Conservation (phyloP, 1,284 basidiomycete species). For the Bjerkandera adusta region DNA sequence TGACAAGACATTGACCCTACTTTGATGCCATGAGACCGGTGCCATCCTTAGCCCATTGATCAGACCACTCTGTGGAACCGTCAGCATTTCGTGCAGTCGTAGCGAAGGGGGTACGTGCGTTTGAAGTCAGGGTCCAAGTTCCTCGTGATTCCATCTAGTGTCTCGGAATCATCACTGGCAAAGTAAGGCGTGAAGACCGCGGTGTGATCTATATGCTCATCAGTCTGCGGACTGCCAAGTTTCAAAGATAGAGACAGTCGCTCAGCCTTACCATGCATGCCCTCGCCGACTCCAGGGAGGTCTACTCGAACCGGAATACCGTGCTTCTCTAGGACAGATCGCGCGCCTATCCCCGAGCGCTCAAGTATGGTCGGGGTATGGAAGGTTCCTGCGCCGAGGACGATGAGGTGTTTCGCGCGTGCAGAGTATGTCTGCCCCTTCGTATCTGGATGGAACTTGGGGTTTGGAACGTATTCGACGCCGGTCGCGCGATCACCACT, state of each 20-base stretch:
- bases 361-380: slow-evolving; percentile 26
- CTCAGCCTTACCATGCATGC: slow-evolving; percentile 40
- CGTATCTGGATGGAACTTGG: slow-evolving; percentile 19
- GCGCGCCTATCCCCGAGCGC: slow-evolving; percentile 27
- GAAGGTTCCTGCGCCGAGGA: slow-evolving; percentile 39
- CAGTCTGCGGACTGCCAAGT: background rate
- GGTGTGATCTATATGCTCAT: slow-evolving; percentile 6
- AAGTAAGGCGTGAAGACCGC: background rate
- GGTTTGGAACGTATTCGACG: slow-evolving; percentile 48
- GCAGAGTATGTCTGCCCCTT: slow-evolving; percentile 22
- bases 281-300: slow-evolving; percentile 55
- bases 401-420: slow-evolving; percentile 40
- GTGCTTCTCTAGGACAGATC: slow-evolving; percentile 36
- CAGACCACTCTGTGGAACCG: slow-evolving; percentile 30
- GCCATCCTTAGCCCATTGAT: slow-evolving; percentile 40
- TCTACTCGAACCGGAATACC: slow-evolving; percentile 42
- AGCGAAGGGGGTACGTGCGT: no score
- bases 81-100: background rate
- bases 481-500: slow-evolving; percentile 51
- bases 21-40: slow-evolving; percentile 46
- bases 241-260: slow-evolving; percentile 1
- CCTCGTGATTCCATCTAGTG: background rate
- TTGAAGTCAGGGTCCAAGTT: no score
- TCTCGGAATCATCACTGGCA: background rate
- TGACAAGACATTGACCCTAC: slow-evolving; percentile 29